Evolutionary conservation across 129 eudicot genomes (phyloP), one percentile per base, ranked within the genome.

Genomic region (Helianthus annuus): DNA sequence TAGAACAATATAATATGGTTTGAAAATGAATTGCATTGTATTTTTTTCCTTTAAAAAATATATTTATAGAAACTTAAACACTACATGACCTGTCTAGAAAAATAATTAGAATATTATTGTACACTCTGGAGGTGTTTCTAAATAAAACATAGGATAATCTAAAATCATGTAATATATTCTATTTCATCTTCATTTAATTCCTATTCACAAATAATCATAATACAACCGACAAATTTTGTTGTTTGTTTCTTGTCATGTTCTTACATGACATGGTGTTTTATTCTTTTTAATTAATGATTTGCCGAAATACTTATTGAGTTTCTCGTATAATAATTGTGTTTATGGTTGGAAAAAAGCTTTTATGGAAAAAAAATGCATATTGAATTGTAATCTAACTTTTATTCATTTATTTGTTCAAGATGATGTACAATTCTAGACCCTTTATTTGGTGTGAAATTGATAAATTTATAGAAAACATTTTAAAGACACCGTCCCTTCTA

Each of bases 141-240:
- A 55, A 52, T 52, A 16, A 55, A 17, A 7, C 22, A 19, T 19
- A 27, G 32, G 32, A 27, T 55, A 2, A 55, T 19, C 14, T 2
- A 17, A 56, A 19, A 19, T 19, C 11, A 56, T 22, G 62, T 22
- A 56, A 56, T 56, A 55, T 55, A 56, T 22, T 56, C 6, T 56
- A 56, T 56, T 19, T 56, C 56, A 34, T 34, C 58, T 54, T 56
- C 52, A 10, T 10, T 27, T 10, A 14, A 5, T 14, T 34, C 67
- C n/a, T 55, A 39, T 40, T 45, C 48, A 60, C 38, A 58, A 60
- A 40, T 55, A 48, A 72, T 59, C 7, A 38, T 63, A 63, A 10
- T 73, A 39, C 10, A 27, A 32, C 69, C 38, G 70, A 73, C 77
- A 61, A 7, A 49, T 48, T 61, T 48, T 54, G 45, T 6, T 39